Evolutionary conservation across 495 filamentous ascomycete genomes (phyloP).

Genomic region (Chaetomium tenue): DNA sequence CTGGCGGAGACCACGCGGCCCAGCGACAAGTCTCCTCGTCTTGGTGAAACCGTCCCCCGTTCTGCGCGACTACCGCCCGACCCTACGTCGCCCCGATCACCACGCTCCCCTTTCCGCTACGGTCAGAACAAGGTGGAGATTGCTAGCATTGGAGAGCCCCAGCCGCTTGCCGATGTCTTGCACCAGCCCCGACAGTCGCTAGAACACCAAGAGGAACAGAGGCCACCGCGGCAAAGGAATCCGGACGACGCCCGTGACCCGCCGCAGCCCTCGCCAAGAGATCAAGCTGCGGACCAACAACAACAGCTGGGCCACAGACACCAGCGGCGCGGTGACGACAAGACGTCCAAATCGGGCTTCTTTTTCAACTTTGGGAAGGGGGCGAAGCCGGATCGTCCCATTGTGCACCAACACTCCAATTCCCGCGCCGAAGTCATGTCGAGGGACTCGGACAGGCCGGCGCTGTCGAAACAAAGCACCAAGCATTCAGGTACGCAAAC

Average conservation of each 20-base stretch:
- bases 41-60: conserved; percentile 41
- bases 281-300: conserved; percentile 22
- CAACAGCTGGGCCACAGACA: conserved; percentile 32
- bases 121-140: conserved; percentile 37
- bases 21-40: conserved; percentile 35
- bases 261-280: conserved; percentile 27
- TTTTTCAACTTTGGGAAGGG: conserved; percentile 49
- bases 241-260: conserved; percentile 15
- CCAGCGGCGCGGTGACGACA: conserved; percentile 36
- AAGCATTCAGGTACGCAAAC: conserved; percentile 48
- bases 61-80: conserved; percentile 35
- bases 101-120: conserved; percentile 53
- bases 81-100: conserved; percentile 50
- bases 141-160: conserved; percentile 32
- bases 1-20: conserved; percentile 41
- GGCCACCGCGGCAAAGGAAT: conserved; percentile 22
- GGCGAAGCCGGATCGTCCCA: conserved; percentile 41
- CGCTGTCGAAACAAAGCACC: conserved; percentile 43
- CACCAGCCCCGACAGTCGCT: conserved; percentile 26
- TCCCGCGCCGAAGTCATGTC: conserved; percentile 46
- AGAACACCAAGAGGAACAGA: conserved; percentile 24
- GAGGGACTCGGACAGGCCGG: conserved; percentile 42
- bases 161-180: conserved; percentile 39
- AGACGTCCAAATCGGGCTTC: conserved; percentile 42
- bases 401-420: conserved; percentile 38